Evolutionary conservation across 352 stramenopile genomes (phyloP).

Genomic region (Pythium coloratum): DNA sequence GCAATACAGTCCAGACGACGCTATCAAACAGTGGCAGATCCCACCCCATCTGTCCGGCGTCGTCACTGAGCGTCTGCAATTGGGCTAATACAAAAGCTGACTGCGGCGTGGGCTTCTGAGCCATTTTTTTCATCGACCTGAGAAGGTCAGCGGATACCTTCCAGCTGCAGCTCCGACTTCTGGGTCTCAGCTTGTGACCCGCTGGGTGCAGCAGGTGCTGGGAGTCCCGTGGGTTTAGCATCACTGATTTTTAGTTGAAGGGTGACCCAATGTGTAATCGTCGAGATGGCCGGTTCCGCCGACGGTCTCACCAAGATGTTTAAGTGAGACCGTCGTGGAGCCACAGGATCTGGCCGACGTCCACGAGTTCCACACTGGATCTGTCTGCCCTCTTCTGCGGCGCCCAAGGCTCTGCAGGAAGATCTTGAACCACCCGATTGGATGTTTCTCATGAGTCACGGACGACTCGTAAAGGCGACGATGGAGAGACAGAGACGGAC

Average conservation of each 20-base stretch:
- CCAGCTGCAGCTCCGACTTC: conserved; percentile 2
- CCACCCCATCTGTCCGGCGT: not conserved
- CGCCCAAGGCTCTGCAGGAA: not conserved
- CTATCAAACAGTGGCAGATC: not conserved
- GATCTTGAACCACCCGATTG: not conserved
- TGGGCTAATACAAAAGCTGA: not conserved
- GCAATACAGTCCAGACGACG: not conserved
- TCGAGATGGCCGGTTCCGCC: conserved; percentile 11
- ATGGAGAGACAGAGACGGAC: not conserved
- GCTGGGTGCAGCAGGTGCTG: not conserved
- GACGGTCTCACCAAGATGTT: conserved; percentile 22
- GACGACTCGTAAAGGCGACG: too few species aligned
- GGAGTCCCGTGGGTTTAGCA: not conserved
- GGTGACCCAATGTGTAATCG: conserved; percentile 6
- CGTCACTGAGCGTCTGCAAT: not conserved
- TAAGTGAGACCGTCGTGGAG: conserved; percentile 2
- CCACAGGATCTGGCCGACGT: not conserved
- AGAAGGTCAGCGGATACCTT: conserved; percentile 1
- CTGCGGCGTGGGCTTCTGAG: not conserved
- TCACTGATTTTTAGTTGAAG: not conserved
- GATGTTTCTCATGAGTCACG: not conserved
- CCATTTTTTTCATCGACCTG: not conserved
- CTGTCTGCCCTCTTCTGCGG: conserved; percentile 11
- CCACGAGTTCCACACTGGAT: conserved; percentile 18
- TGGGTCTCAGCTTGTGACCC: not conserved